These are phyloP conservation scores for Linum lewisii DNA, from an alignment of 345 rosid genomes.

Conservation along the genomic window DNA sequence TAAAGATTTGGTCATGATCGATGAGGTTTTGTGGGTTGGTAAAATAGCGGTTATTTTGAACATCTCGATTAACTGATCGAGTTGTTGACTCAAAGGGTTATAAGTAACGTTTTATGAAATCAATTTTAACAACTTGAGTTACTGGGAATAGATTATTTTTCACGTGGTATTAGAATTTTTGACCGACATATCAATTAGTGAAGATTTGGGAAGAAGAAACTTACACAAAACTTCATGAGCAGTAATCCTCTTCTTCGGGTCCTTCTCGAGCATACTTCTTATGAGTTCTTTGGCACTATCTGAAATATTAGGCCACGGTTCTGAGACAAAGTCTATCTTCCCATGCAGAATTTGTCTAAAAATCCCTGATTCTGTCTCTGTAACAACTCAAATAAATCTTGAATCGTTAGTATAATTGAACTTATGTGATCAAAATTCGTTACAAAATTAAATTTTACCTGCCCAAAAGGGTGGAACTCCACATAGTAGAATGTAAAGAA, in stretches of 20 bases:
- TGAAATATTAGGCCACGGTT: conserved; percentile 92
- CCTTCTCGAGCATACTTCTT: conserved; percentile 78
- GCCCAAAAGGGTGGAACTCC: conserved; percentile 99
- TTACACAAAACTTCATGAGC: conserved; percentile 89
- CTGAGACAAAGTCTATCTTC: conserved; percentile 73
- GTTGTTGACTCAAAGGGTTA: too few species aligned
- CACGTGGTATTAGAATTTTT: too few species aligned
- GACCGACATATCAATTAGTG: too few species aligned
- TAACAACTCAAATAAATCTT: not conserved
- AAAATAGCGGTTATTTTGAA: too few species aligned
- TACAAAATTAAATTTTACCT: conserved; percentile 27
- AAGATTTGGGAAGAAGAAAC: conserved; percentile 17
- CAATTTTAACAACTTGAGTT: too few species aligned
- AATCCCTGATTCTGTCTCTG: conserved; percentile 96
- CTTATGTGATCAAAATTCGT: too few species aligned
- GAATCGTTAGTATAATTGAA: not conserved
- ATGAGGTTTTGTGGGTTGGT: too few species aligned
- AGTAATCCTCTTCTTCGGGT: conserved; percentile 67
- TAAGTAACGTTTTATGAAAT: too few species aligned
- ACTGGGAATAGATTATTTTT: too few species aligned
- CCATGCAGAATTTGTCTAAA: conserved; percentile 84
- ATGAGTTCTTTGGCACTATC: conserved; percentile 87
- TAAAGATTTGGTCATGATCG: too few species aligned
- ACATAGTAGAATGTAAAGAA: conserved; percentile 81
- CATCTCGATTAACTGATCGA: too few species aligned